These are phyloP conservation scores for Hysterangium stoloniferum DNA, from an alignment of 768 basidiomycete species.

Conservation along the genomic window DNA sequence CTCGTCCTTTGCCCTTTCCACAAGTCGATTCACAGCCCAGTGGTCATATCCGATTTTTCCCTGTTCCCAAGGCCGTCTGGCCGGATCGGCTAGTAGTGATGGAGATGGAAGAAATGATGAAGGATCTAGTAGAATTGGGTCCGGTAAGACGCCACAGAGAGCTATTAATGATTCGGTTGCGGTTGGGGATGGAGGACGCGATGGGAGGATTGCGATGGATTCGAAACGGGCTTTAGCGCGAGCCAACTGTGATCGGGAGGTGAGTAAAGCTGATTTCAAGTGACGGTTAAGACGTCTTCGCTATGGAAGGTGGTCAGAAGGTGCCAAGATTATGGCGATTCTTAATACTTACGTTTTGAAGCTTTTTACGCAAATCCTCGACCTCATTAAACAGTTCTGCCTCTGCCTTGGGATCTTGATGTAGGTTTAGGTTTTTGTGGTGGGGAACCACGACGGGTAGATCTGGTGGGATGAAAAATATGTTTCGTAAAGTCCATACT, in stretches of 20 bases:
- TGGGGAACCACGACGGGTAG: constrained; percentile 69
- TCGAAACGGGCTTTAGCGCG: constrained; percentile 38
- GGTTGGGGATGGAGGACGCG: constrained; percentile 2
- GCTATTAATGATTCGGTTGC: background rate
- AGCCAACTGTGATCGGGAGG: constrained; percentile 36
- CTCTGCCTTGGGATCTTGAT: constrained; percentile 39
- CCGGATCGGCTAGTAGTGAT: constrained; percentile 37
- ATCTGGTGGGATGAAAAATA: constrained; percentile 68
- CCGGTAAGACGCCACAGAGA: constrained; percentile 21
- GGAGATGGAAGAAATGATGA: constrained; percentile 26
- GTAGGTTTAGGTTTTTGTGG: constrained; percentile 65
- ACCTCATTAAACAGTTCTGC: constrained; percentile 53
- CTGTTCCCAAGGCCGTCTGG: constrained; percentile 74
- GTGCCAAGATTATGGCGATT: constrained; percentile 7
- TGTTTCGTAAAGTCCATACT: constrained; percentile 82
- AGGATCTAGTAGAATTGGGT: constrained; percentile 30
- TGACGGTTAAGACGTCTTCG: constrained; percentile 58
- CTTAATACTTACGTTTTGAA: constrained; percentile 55
- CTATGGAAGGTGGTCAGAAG: constrained; percentile 27
- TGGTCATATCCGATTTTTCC: constrained; percentile 66
- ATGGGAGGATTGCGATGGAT: constrained; percentile 41
- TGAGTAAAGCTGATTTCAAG: constrained; percentile 44
- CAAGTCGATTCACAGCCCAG: constrained; percentile 61
- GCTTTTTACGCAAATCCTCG: constrained; percentile 53
- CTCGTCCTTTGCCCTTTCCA: constrained; percentile 26